Percentiles rank a stretch among this genome's conserved stretches.
phyloP scores from a whole-genome alignment of 2,329 filamentous ascomycete genomes.

The Incumbomyces lentus region DNA sequence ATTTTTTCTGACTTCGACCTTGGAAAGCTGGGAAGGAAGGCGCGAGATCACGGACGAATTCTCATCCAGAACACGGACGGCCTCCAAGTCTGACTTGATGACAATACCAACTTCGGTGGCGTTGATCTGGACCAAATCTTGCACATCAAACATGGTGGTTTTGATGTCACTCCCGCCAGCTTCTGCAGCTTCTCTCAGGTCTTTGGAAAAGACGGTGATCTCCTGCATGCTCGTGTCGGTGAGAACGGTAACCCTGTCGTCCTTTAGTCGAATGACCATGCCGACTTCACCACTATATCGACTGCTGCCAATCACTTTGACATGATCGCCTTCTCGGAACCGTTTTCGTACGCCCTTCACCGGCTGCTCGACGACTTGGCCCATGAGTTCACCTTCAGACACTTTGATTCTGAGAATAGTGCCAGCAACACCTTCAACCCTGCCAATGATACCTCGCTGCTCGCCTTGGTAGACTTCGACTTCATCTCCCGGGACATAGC shows the following conservation, averaged over 20 bases:
- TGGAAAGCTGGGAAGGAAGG: slow-evolving; percentile 86
- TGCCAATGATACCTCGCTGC: slow-evolving; percentile 82
- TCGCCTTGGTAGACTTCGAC: slow-evolving; percentile 95
- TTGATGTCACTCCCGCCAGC: slow-evolving; percentile 53
- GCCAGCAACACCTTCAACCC: slow-evolving; percentile 72
- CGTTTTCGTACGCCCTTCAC: slow-evolving; percentile 85
- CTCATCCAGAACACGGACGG: slow-evolving; percentile 80
- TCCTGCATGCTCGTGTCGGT: slow-evolving; percentile 89
- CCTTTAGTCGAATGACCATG: slow-evolving; percentile 88
- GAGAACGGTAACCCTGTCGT: slow-evolving; percentile 84
- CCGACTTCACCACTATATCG: slow-evolving; percentile 91
- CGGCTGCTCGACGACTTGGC: slow-evolving; percentile 83
- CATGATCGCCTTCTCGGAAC: slow-evolving; percentile 88
- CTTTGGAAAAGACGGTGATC: slow-evolving; percentile 96
- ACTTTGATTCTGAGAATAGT: slow-evolving; percentile 88
- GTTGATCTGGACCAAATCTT: slow-evolving; percentile 82
- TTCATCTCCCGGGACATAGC: slow-evolving; percentile 86
- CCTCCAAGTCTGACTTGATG: slow-evolving; percentile 90
- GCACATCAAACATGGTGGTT: slow-evolving; percentile 80
- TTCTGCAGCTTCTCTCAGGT: slow-evolving; percentile 85
- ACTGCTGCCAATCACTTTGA: slow-evolving; percentile 95
- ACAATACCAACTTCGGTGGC: slow-evolving; percentile 85
- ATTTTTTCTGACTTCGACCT: slow-evolving; percentile 68
- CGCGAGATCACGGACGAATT: slow-evolving; percentile 72
- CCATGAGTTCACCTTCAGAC: slow-evolving; percentile 67